Evolutionary conservation across 202 grass and related monocot genomes (phyloP), one percentile per base, ranked within the genome.

Genomic region (Hordeum pubiflorum): DNA sequence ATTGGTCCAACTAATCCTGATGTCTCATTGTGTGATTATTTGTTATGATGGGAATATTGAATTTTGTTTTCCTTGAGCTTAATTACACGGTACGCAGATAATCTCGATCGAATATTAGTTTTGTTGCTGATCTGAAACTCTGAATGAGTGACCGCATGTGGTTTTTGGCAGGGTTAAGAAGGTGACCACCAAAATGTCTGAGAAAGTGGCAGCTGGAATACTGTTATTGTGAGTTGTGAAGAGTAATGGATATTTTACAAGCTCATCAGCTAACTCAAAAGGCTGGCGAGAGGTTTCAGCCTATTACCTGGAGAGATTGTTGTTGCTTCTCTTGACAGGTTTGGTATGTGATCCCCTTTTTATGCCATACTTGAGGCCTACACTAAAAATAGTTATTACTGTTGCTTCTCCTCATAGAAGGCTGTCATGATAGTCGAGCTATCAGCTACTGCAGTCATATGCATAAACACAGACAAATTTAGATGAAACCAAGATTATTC

Each of bases 241-340:
- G 87, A 86, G 94, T 22, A 89, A 81, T 56, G 89, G 89, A 13
- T 84, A 90, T 80, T 81, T 92, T 65, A 79, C 87, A 44, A 90
- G 89, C 41, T 90, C 87, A 17, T 7, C 87, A 58, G 91, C 79
- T 21, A 92, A 89, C 83, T 94, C 91, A 4, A 94, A 94, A 90
- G 46, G 86, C 71, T 44, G 89, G 94, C 5, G 92, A 94, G 67
- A 90, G 92, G 29, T 85, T 92, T 90, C 61, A 77, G 20, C 22
- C 3, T 92, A 0, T 61, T 94, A 48, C 91, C 87, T 63, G 91
- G 85, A 75, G 91, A 92, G 62, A 88, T 97, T 57, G 75, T 94
- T 73, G 86, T 94, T 89, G 91, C 91, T 81, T 94, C 94, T 5
- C 87, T 97, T 83, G 91, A 92, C 73, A 85, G 94, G 67, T 94